phyloP scores from a whole-genome alignment of 1,284 basidiomycete genomes.

The Heterobasidion parviporum region DNA sequence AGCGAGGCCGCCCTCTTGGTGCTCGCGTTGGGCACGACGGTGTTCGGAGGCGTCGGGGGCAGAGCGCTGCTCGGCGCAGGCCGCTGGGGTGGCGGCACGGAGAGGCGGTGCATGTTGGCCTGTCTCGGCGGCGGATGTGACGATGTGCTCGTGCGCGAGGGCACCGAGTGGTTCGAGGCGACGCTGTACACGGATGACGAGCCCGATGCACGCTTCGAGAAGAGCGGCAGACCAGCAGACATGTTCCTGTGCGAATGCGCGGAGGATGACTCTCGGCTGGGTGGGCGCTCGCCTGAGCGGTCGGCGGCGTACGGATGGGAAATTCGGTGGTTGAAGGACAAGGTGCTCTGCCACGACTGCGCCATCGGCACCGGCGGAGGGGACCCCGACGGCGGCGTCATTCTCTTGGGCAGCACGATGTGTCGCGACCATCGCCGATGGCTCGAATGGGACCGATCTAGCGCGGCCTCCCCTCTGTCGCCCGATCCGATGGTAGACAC shows the following conservation, averaged over 20 bases:
- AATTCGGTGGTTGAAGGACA: constrained; percentile 5
- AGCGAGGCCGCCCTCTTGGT: neutral
- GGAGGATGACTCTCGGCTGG: constrained; percentile 35
- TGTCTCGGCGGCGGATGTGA: neutral
- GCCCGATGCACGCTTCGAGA: constrained; percentile 50
- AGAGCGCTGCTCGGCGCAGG: constrained; percentile 62
- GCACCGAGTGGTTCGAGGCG: constrained; percentile 38
- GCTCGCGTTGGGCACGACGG: neutral
- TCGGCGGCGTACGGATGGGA: constrained; percentile 23
- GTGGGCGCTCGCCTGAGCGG: constrained; percentile 18
- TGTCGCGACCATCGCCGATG: constrained; percentile 54
- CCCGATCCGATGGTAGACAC: constrained; percentile 42
- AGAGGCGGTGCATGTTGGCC: constrained; percentile 31
- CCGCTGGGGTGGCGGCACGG: constrained; percentile 59
- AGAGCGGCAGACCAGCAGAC: constrained; percentile 32
- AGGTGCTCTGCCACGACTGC: constrained; percentile 7
- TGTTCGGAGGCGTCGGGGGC: constrained; percentile 46
- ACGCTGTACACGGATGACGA: constrained; percentile 43
- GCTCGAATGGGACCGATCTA: constrained; percentile 24
- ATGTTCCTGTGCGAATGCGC: constrained; percentile 30
- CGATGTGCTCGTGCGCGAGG: constrained; percentile 8
- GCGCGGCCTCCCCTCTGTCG: constrained; percentile 29
- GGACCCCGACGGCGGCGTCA: constrained; percentile 50
- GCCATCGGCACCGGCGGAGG: constrained; percentile 35
- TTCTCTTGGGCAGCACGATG: constrained; percentile 39